Evolutionary conservation across 345 rosid species (phyloP).

Genomic region (Psidium friedrichsthalianum): DNA sequence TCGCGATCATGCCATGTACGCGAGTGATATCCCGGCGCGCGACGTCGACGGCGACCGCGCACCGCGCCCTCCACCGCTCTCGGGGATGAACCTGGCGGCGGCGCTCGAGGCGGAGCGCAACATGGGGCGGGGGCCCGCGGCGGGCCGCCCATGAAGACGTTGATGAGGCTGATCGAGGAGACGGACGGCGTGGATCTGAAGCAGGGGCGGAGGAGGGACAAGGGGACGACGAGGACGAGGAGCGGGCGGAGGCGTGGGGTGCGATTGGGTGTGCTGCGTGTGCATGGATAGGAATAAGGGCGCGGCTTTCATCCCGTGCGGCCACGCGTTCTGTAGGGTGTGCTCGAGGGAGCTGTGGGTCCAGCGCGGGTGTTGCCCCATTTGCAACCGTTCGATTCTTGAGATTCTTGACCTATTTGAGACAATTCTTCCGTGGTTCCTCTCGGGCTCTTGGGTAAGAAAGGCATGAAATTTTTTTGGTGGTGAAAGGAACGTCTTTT

Average conservation of each 20-base stretch:
- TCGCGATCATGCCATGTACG: not conserved
- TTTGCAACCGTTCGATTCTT: slow-evolving; percentile 63
- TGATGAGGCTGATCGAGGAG: slow-evolving; percentile 74
- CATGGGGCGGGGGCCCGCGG: slow-evolving; percentile 10
- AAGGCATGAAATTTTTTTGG: not conserved
- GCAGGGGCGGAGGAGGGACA: slow-evolving; percentile 1
- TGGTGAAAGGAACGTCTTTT: not conserved
- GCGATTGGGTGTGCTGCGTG: slow-evolving; percentile 69
- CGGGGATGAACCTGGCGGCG: slow-evolving; percentile 60
- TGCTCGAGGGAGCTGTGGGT: slow-evolving; percentile 68
- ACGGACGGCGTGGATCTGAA: slow-evolving; percentile 52
- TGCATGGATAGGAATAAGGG: slow-evolving; percentile 92
- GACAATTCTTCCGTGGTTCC: not conserved
- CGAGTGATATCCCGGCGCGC: not conserved
- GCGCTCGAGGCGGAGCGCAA: slow-evolving; percentile 79
- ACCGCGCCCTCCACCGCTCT: not conserved
- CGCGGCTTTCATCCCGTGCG: slow-evolving; percentile 93
- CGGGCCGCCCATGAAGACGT: slow-evolving; percentile 26
- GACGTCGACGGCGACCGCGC: not conserved
- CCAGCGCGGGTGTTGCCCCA: slow-evolving; percentile 57
- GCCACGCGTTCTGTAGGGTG: slow-evolving; percentile 68
- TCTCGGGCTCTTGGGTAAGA: not conserved
- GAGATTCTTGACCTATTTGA: slow-evolving; percentile 71
- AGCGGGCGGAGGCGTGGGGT: slow-evolving; percentile 10
- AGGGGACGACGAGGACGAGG: slow-evolving; percentile 13